Percentiles rank a stretch among this genome's conserved stretches.
phyloP scores from a whole-genome alignment of 495 filamentous ascomycete species.

The Patellaria atrata region DNA sequence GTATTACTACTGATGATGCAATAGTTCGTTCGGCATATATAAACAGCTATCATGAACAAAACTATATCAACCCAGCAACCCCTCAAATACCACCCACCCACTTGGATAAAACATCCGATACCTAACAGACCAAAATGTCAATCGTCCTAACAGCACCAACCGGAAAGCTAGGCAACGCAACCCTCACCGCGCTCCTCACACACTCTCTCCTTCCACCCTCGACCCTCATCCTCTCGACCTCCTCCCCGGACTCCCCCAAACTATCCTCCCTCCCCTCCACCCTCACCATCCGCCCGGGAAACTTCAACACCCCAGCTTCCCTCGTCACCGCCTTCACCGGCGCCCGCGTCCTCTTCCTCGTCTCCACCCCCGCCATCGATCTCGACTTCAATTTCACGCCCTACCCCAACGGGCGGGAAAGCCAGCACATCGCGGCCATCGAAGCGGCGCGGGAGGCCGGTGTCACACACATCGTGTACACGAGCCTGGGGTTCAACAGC shows the following conservation, averaged over 20 bases:
- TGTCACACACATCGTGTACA: slow-evolving; percentile 53
- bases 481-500: slow-evolving; percentile 44
- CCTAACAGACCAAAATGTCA: no score
- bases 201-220: slow-evolving; percentile 22
- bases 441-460: slow-evolving; percentile 41
- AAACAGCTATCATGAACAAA: no score
- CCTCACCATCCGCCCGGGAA: slow-evolving; percentile 10
- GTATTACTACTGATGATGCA: no score
- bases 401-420: slow-evolving; percentile 27
- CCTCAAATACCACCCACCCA: no score
- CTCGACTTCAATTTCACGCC: slow-evolving; percentile 24
- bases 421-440: slow-evolving; percentile 38
- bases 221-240: slow-evolving; percentile 29
- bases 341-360: slow-evolving; percentile 34
- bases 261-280: slow-evolving; percentile 4
- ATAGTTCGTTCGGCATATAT: no score
- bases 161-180: slow-evolving; percentile 33
- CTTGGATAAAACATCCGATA: no score
- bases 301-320: slow-evolving; percentile 22
- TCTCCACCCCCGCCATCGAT: slow-evolving; percentile 31
- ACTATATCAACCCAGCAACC: no score
- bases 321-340: slow-evolving; percentile 28
- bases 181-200: slow-evolving; percentile 28
- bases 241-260: slow-evolving; percentile 11
- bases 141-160: slow-evolving; percentile 31